These are phyloP conservation scores for Aspergillus diversus DNA, from an alignment of 495 filamentous ascomycete species.

Conservation along the genomic window DNA sequence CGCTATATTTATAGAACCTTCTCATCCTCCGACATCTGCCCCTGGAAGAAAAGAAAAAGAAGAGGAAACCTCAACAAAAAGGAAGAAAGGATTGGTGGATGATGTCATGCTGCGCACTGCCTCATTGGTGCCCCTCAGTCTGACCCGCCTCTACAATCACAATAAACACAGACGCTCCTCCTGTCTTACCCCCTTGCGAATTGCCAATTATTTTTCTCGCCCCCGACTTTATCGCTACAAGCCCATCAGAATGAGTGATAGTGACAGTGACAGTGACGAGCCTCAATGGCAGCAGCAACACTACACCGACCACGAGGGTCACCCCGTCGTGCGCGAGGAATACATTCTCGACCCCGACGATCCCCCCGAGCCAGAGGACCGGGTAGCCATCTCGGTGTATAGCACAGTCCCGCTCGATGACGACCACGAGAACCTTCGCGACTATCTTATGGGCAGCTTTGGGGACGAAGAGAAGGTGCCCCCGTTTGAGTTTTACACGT, in stretches of 20 bases:
- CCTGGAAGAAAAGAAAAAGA: too few species aligned
- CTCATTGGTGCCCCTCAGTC: too few species aligned
- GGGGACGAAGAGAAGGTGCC: slow-evolving; percentile 15
- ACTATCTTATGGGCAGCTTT: slow-evolving; percentile 24
- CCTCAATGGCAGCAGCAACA: slow-evolving; percentile 20
- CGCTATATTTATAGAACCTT: too few species aligned
- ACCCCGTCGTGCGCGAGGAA: slow-evolving; percentile 24
- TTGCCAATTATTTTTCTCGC: too few species aligned
- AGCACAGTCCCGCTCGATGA: slow-evolving; percentile 28
- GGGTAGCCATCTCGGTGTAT: slow-evolving; percentile 28
- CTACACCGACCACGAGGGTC: slow-evolving; percentile 24
- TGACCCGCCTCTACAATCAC: too few species aligned
- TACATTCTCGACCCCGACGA: slow-evolving; percentile 17
- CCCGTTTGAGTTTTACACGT: slow-evolving; percentile 31
- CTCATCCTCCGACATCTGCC: too few species aligned
- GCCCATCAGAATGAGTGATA: not conserved
- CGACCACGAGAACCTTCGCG: slow-evolving; percentile 26
- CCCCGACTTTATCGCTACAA: too few species aligned
- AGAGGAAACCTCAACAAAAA: too few species aligned
- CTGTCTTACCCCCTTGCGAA: too few species aligned
- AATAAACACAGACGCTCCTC: too few species aligned
- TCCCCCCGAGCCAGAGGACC: slow-evolving; percentile 3
- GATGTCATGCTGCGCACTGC: too few species aligned
- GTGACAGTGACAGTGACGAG: not conserved
- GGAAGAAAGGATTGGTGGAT: too few species aligned